Base-by-base conservation (phyloP, 176 grass and related monocot species). In the barley (Hordeum vulgare) region DNA sequence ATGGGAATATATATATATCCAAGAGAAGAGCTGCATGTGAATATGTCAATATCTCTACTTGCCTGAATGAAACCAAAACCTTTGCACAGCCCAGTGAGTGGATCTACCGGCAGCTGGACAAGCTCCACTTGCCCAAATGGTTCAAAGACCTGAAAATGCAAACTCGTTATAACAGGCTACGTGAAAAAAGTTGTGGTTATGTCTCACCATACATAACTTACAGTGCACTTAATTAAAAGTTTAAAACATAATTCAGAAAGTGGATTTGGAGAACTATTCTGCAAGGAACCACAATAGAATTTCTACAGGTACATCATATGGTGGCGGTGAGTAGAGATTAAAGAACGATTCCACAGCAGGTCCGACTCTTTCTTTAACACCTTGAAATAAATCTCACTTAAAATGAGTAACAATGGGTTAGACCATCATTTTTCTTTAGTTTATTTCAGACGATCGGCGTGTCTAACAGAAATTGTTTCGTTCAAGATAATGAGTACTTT, bases 61-160 rank as follows among this genome's bases (percentile, higher is more conserved):
- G 85, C 96, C 93, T 99, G 96, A 51, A 99, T 90, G 73, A 99
- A 99, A 82, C 92, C 96, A 72, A 90, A 99, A 35, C 96, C 96
- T 96, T 99, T 99, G 81, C 96, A 99, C 18, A 89, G 78, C 66
- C 96, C 96, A 63, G 93, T 99, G 74, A 92, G 67, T 71, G 90
- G 87, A 84, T 99, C 96, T 84, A 85, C 34, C 61, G 96, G 96
- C 75, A 99, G 87, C 61, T 99, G 96, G 59, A 99, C 89, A 78
- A 99, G 89, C 80, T 99, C 96, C 69, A 99, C 96, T 53, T 89
- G 96, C 9, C 96, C 96, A 89, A 99, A 99, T 80, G 96, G 81
- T 86, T 99, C 96, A 18, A 99, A 99, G 27, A 99, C 96, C 96
- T 99, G 62, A 85, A 92, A 49, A 69, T 3, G 9, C 59, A 86